Percentiles rank a stretch among this genome's conserved stretches.
phyloP scores from a whole-genome alignment of 2,329 filamentous ascomycete genomes.

The Colletotrichum sp. region DNA sequence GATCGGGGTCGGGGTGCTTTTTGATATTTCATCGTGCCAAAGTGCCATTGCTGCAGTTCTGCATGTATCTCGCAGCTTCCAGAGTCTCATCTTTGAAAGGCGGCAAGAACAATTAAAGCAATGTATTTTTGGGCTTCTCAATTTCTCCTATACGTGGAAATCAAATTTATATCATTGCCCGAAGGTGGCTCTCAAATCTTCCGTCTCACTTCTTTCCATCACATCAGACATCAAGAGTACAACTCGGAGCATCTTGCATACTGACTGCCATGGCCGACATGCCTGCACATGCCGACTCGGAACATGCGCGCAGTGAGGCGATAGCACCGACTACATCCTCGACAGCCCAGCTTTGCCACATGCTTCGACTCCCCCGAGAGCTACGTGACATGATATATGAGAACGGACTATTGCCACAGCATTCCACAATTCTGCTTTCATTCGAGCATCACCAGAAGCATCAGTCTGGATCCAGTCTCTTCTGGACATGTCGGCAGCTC shows the following conservation, averaged over 20 bases:
- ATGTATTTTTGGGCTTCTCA: no score
- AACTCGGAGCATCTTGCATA: not conserved
- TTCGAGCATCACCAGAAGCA: not conserved
- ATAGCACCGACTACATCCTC: not conserved
- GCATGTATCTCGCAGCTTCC: not conserved
- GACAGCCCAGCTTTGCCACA: not conserved
- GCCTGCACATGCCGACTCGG: accelerated
- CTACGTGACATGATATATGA: not conserved
- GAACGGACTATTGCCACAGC: not conserved
- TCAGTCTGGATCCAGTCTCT: not conserved
- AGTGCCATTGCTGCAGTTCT: not conserved
- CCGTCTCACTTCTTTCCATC: accelerated
- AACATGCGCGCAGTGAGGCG: not conserved
- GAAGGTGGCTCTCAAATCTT: not conserved
- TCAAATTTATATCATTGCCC: accelerated
- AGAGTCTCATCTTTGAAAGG: not conserved
- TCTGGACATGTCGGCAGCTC: not conserved
- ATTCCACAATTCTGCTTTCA: not conserved
- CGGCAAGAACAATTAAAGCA: no score
- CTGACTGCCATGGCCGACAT: not conserved
- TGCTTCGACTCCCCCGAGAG: not conserved
- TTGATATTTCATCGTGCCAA: not conserved
- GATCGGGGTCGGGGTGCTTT: accelerated
- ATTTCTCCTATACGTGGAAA: no score
- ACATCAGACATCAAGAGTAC: not conserved